Percentiles rank a stretch among this genome's conserved stretches.
Evolutionary conservation across 768 basidiomycete genomes (phyloP).

Genomic region (Phanerochaete carnosa): DNA sequence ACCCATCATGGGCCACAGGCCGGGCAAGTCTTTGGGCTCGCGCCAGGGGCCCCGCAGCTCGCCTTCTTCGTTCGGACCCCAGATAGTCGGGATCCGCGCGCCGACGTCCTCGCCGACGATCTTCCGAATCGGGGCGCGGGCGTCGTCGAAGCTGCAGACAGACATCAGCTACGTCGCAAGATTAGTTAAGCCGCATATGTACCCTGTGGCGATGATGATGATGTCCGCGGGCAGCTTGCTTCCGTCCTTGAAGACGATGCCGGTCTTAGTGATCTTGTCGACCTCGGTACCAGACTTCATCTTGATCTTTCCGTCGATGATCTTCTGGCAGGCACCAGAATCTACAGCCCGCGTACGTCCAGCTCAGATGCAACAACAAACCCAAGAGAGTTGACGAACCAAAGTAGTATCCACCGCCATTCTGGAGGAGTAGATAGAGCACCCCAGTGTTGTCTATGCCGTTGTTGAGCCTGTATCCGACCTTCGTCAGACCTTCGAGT

Average conservation of each 20-base stretch:
- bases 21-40: constrained; percentile 48
- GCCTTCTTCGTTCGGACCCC: constrained; percentile 67
- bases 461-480: constrained; percentile 52
- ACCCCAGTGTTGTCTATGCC: constrained; percentile 54
- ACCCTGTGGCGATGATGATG: not conserved
- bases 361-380: not conserved
- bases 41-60: constrained; percentile 53
- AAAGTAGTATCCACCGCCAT: no score
- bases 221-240: constrained; percentile 7
- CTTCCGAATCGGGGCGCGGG: constrained; percentile 3
- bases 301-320: no score
- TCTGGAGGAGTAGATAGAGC: constrained; percentile 27
- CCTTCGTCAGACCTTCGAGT: constrained; percentile 51
- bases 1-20: constrained; percentile 63
- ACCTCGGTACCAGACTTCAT: not conserved
- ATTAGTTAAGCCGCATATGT: not conserved
- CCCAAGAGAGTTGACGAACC: not conserved
- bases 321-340: constrained; percentile 1
- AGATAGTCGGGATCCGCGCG: constrained; percentile 45
- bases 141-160: constrained; percentile 8
- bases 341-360: not conserved
- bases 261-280: constrained; percentile 24
- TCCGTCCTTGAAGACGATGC: constrained; percentile 20
- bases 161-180: not conserved
- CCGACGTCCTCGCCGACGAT: constrained; percentile 48